Percentiles rank a stretch among this genome's conserved stretches.
These are phyloP conservation scores for Grosmannia huntii DNA, from an alignment of 2,329 filamentous ascomycete species.

Conservation along the genomic window DNA sequence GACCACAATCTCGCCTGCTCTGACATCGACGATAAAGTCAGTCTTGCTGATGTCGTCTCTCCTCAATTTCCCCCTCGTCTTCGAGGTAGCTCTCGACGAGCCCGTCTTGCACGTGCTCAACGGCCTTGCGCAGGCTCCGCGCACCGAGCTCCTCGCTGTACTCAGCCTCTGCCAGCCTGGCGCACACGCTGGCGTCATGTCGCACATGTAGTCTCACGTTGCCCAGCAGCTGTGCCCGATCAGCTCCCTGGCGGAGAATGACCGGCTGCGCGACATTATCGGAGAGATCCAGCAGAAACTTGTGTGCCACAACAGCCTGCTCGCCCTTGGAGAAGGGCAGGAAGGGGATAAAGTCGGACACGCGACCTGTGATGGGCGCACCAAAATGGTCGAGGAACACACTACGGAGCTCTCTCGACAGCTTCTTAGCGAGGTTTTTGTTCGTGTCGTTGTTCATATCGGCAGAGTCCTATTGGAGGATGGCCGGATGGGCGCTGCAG, in stretches of 20 bases:
- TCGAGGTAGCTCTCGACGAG: constrained; percentile 5
- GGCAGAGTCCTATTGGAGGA: background rate
- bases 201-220: constrained; percentile 1
- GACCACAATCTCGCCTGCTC: constrained; percentile 1
- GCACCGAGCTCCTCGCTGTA: constrained; percentile 7
- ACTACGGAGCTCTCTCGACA: background rate
- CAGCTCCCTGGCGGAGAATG: no score
- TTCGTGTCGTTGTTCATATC: background rate
- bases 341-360: constrained; percentile 8
- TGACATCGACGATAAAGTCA: constrained; percentile 1
- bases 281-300: constrained; percentile 4
- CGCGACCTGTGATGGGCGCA: constrained; percentile 6
- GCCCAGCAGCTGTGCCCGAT: background rate
- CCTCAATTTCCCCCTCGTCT: background rate
- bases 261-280: background rate
- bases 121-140: constrained; percentile 7
- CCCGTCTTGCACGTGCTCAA: background rate
- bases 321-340: constrained; percentile 8
- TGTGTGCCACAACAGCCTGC: constrained; percentile 8
- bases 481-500: constrained; percentile 4
- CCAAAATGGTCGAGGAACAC: constrained; percentile 5
- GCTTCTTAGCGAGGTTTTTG: background rate
- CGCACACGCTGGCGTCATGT: constrained; percentile 6
- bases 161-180: background rate
- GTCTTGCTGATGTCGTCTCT: background rate